These are phyloP conservation scores for Sporisorium exsertum DNA, from an alignment of 1,284 basidiomycete species.

Conservation along the genomic window DNA sequence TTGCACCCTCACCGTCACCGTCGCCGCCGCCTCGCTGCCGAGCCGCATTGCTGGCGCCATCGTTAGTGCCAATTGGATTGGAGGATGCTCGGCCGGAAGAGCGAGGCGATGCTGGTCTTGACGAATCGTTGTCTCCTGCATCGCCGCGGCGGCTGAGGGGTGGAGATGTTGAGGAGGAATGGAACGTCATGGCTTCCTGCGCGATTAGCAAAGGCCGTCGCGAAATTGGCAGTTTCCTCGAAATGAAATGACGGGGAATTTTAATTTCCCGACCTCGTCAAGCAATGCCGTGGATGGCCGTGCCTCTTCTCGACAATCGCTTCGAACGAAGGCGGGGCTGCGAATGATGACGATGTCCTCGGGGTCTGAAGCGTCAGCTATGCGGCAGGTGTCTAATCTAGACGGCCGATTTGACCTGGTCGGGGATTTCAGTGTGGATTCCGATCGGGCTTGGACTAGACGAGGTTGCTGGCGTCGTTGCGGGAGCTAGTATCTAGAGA, in stretches of 20 bases:
- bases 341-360: background rate
- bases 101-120: background rate
- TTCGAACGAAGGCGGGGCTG: background rate
- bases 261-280: background rate
- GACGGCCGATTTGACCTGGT: background rate
- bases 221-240: background rate
- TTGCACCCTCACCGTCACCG: too few relatives aligned
- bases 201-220: conserved; percentile 19
- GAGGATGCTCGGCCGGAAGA: background rate
- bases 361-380: background rate
- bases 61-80: background rate
- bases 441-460: background rate
- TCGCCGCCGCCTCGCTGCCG: too few relatives aligned
- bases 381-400: background rate
- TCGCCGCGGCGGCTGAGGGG: background rate
- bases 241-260: background rate
- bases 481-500: background rate
- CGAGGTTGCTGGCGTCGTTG: background rate
- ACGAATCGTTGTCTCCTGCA: background rate
- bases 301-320: background rate
- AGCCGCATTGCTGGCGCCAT: background rate
- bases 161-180: background rate
- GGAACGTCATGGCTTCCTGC: conserved; percentile 10
- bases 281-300: background rate
- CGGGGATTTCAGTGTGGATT: background rate